Evolutionary conservation across 352 stramenopile genomes (phyloP).

Genomic region (Pythium utonaiense): DNA sequence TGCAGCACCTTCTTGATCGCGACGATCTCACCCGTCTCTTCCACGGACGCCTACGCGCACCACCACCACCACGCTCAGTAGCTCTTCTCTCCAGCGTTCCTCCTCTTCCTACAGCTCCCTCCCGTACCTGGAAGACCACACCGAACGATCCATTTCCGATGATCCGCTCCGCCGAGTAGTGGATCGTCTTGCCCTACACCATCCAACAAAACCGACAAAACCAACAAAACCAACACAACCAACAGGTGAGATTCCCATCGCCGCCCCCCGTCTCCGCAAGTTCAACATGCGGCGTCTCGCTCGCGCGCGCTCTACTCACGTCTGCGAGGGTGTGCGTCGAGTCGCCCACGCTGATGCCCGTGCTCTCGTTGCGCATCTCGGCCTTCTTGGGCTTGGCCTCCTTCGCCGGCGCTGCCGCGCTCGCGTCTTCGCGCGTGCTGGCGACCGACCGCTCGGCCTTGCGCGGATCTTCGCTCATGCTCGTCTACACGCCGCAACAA

Average conservation of each 20-base stretch:
- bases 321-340: constrained; percentile 79
- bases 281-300: constrained; percentile 9
- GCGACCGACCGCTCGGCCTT: constrained; percentile 20
- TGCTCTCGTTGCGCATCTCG: constrained; percentile 83
- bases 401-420: constrained; percentile 35
- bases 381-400: constrained; percentile 63
- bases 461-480: constrained; percentile 19
- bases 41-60: constrained; percentile 76
- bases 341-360: constrained; percentile 77
- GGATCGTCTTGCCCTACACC: constrained; percentile 86
- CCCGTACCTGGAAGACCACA: constrained; percentile 94
- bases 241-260: too few relatives aligned
- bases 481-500: background rate
- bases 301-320: constrained; percentile 40
- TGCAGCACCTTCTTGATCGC: constrained; percentile 99
- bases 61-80: too few relatives aligned
- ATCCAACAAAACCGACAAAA: too few relatives aligned
- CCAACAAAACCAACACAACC: too few relatives aligned
- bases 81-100: too few relatives aligned
- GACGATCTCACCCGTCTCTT: constrained; percentile 97
- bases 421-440: constrained; percentile 18
- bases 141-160: constrained; percentile 99
- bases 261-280: constrained; percentile 5
- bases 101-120: too few relatives aligned
- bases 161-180: constrained; percentile 97